Conservation (phyloP, 176 grass and related monocot genomes). For the Oryza meridionalis region DNA sequence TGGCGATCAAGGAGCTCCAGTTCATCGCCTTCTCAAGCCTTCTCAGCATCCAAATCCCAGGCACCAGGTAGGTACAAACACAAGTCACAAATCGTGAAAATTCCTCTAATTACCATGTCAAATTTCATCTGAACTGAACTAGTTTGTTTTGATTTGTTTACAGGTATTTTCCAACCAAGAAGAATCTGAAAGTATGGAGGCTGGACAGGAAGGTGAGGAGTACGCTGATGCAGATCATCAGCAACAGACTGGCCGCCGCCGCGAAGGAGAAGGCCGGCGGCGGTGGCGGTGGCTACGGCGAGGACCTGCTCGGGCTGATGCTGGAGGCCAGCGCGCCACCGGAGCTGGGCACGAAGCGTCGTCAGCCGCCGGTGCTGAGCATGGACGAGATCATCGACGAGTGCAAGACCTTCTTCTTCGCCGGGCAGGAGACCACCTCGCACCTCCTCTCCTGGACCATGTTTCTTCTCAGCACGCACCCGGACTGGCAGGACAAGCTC, state of each 20-base stretch:
- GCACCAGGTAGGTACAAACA: slow-evolving; percentile 26
- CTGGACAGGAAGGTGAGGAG: slow-evolving; percentile 37
- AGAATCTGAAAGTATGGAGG: slow-evolving; percentile 39
- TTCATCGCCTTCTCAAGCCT: slow-evolving; percentile 12
- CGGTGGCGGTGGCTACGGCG: slow-evolving; percentile 39
- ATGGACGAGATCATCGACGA: slow-evolving; percentile 60
- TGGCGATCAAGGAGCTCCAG: slow-evolving; percentile 47
- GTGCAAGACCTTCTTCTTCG: slow-evolving; percentile 66
- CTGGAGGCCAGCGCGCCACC: slow-evolving; percentile 41
- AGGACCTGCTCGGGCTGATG: slow-evolving; percentile 59
- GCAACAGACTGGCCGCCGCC: slow-evolving; percentile 28
- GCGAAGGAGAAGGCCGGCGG: slow-evolving; percentile 9
- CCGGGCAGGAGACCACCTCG: slow-evolving; percentile 57
- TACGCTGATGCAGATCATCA: slow-evolving; percentile 43
- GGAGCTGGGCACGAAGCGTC: not conserved
- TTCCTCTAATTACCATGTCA: too few relatives aligned
- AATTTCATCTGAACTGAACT: not conserved
- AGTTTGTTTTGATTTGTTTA: not conserved
- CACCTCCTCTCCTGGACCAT: slow-evolving; percentile 53
- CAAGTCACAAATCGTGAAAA: too few relatives aligned
- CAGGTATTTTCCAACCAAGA: slow-evolving; percentile 44
- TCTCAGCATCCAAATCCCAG: slow-evolving; percentile 36
- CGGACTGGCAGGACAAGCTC: slow-evolving; percentile 56
- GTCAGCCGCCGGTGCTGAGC: slow-evolving; percentile 18
- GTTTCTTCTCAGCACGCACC: slow-evolving; percentile 54